Evolutionary conservation across 1,284 basidiomycete species (phyloP), one percentile per base, ranked within the genome.

Genomic region (Porodaedalea pini): DNA sequence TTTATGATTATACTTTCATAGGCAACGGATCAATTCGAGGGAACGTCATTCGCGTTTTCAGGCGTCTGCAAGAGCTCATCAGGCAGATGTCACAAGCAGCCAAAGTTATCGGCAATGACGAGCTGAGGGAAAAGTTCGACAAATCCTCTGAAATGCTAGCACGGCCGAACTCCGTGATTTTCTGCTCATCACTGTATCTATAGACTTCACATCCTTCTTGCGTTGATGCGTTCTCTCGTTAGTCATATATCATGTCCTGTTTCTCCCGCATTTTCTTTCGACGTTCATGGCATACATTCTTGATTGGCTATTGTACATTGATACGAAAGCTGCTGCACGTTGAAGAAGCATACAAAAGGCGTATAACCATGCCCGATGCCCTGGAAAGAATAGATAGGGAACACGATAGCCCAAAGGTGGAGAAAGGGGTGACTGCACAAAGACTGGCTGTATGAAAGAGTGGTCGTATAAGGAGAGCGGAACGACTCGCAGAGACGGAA

Each of bases 1-100:
- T n/a, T n/a, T n/a, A n/a, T n/a, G n/a, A n/a, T n/a, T n/a, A 17
- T 19, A 41, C 50, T 54, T 44, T 54, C 23, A n/a, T 65, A 95
- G 90, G 78, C 94, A 67, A 96, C 95, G 1, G 96, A 98, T 70
- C 90, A 95, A 58, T 99, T 99, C 65, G 97, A 99, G 69, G 96
- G 96, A 94, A 87, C 57, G 77, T 97, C 31, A 97, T 97, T 67
- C 88, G 96, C 57, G 93, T 94, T 4, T 98, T 99, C 78, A 79
- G 97, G 51, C 84, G 97, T 10, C 73, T 99, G 29, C 92, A 95
- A 62, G 97, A 99, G 73, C 82, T 99, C 34, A 79, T 99, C 27
- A 82, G 96, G 39, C 97, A 99, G 73, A 97, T 99, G 94, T 85
- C 86, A 4, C 82, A 88, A 67, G 96, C 96, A 0, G 92, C 95